Conservation (phyloP, 179 eudicot species). For the Heliamphora pulchella region DNA sequence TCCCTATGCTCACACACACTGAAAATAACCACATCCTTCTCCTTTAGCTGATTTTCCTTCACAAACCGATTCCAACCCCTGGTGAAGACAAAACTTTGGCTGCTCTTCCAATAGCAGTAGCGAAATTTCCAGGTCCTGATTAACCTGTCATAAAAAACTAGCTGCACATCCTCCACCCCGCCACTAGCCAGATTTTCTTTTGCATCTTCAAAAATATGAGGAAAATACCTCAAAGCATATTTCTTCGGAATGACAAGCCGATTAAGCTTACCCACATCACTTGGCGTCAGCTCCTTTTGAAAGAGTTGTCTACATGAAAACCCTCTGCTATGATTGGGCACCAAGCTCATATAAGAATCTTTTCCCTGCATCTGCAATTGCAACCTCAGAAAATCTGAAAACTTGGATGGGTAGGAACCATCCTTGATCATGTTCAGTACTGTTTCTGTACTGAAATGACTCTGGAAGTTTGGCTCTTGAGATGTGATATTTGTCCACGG, state of each 20-base stretch:
- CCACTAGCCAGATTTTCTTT: background rate
- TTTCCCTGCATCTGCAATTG: background rate
- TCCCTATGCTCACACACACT: slow-evolving; percentile 24
- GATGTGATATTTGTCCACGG: slow-evolving; percentile 22
- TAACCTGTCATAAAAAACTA: slow-evolving; percentile 30
- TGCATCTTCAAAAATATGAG: slow-evolving; percentile 2
- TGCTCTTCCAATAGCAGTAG: slow-evolving; percentile 74
- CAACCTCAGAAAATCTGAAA: slow-evolving; percentile 25
- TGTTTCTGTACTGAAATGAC: slow-evolving; percentile 25
- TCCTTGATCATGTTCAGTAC: slow-evolving; percentile 59
- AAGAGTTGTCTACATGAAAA: slow-evolving; percentile 24
- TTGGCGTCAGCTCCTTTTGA: slow-evolving; percentile 70
- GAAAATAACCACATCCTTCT: slow-evolving; percentile 43
- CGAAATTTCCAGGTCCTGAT: slow-evolving; percentile 54
- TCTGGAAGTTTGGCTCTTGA: slow-evolving; percentile 44
- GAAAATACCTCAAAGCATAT: slow-evolving; percentile 48
- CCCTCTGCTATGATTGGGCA: slow-evolving; percentile 7
- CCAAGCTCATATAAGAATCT: background rate
- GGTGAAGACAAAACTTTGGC: slow-evolving; percentile 65
- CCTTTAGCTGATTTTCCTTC: slow-evolving; percentile 38
- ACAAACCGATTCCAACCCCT: slow-evolving; percentile 73
- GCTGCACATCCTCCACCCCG: slow-evolving; percentile 21
- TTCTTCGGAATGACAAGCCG: slow-evolving; percentile 76
- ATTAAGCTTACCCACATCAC: slow-evolving; percentile 76
- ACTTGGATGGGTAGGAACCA: slow-evolving; percentile 52